Percentiles rank a stretch among this genome's conserved stretches.
Conservation (phyloP, 1,139 yeast species). For the Debaryomyces psychrophilus region DNA sequence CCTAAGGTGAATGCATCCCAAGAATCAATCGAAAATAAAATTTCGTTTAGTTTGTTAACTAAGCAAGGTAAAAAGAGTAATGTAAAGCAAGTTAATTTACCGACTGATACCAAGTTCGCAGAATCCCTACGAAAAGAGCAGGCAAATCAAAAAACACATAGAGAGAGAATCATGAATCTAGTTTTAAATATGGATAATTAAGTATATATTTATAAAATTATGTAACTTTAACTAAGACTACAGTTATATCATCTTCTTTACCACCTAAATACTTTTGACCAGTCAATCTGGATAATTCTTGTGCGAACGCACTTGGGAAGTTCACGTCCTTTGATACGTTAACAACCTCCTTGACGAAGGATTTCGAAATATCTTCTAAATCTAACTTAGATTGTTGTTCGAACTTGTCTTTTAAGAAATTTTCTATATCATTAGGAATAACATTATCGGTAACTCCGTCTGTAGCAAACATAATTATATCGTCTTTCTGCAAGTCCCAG, state of each 20-base stretch:
- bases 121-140: conserved; percentile 37
- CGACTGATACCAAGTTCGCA: conserved; percentile 52
- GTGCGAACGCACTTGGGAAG: conserved; percentile 86
- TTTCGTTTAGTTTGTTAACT: conserved; percentile 57
- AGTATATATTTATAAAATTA: conserved; percentile 8
- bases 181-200: conserved; percentile 42
- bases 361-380: conserved; percentile 48
- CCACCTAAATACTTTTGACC: conserved; percentile 84
- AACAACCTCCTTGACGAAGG: conserved; percentile 69
- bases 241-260: conserved; percentile 92
- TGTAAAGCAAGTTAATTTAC: conserved; percentile 49
- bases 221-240: conserved; percentile 65
- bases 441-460: conserved; percentile 95
- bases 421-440: conserved; percentile 70
- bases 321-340: conserved; percentile 70
- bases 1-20: conserved; percentile 12
- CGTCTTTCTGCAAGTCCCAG: conserved; percentile 63
- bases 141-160: conserved; percentile 38
- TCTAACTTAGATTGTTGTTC: conserved; percentile 22
- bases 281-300: conserved; percentile 69
- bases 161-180: conserved; percentile 45
- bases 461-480: conserved; percentile 82
- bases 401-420: conserved; percentile 53
- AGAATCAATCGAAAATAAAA: conserved; percentile 19
- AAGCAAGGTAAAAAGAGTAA: conserved; percentile 51